Conservation (phyloP, 2,329 filamentous ascomycete species). For the Coniochaeta sp. region DNA sequence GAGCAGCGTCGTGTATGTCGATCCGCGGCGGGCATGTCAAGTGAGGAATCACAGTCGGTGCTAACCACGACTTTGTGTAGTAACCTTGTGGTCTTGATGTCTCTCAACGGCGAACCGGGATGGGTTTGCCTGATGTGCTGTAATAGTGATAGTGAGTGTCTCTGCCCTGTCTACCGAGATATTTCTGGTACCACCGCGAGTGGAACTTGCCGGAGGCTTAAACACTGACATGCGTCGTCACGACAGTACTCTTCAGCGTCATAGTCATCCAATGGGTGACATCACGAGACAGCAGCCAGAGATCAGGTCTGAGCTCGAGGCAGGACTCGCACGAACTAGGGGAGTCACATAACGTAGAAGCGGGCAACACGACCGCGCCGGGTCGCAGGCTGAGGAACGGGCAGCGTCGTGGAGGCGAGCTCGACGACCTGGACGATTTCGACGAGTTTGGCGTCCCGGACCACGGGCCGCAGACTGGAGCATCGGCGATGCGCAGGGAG, state of each 20-base stretch:
- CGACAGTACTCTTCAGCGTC: slow-evolving; percentile 33
- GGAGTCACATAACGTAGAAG: not conserved
- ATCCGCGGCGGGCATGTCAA: not conserved
- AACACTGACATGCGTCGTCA: not conserved
- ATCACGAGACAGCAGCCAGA: slow-evolving; percentile 25
- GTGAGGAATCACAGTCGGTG: not conserved
- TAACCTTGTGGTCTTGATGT: slow-evolving; percentile 52
- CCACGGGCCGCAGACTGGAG: not conserved
- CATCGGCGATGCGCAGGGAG: not conserved
- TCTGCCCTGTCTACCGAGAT: not conserved
- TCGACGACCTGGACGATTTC: not conserved
- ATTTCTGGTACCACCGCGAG: not conserved
- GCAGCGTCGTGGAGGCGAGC: not conserved
- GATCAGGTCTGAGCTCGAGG: not conserved
- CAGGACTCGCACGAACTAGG: not conserved
- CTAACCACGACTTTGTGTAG: slow-evolving; percentile 21
- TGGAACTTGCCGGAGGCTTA: not conserved
- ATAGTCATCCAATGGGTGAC: slow-evolving; percentile 57
- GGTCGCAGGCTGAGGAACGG: not conserved
- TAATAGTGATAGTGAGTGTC: slow-evolving; percentile 49
- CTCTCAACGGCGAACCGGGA: slow-evolving; percentile 49
- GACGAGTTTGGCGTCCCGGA: not conserved
- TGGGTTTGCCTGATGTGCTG: slow-evolving; percentile 62
- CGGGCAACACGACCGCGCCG: not conserved
- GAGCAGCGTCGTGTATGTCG: slow-evolving; percentile 48